phyloP scores from a whole-genome alignment of 768 basidiomycete species.

The Tricholoma matsutake region DNA sequence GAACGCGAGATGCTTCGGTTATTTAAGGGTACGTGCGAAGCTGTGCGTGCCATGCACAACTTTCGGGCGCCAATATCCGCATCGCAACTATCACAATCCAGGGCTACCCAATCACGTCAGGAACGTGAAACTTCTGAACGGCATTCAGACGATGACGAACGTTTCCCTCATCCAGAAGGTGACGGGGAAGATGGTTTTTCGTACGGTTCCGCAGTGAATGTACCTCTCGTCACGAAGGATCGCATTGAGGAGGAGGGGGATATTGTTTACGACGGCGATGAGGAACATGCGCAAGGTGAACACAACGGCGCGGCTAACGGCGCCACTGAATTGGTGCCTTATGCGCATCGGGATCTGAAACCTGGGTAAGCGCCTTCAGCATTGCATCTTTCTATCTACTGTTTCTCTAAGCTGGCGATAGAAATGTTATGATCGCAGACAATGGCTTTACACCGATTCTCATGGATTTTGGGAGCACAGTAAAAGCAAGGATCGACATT shows the following conservation, averaged over 20 bases:
- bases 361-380: slow-evolving; percentile 64
- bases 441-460: slow-evolving; percentile 84
- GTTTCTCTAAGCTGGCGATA: slow-evolving; percentile 26
- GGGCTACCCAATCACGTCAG: slow-evolving; percentile 16
- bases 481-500: slow-evolving; percentile 81
- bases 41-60: slow-evolving; percentile 91
- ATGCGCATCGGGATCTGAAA: slow-evolving; percentile 96
- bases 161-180: slow-evolving; percentile 74
- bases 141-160: slow-evolving; percentile 57
- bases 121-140: slow-evolving; percentile 26
- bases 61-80: slow-evolving; percentile 59
- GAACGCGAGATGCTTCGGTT: slow-evolving; percentile 86
- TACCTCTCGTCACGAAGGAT: slow-evolving; percentile 61
- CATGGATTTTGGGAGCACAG: slow-evolving; percentile 96
- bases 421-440: slow-evolving; percentile 96
- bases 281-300: slow-evolving; percentile 52
- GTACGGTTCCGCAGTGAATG: slow-evolving; percentile 49
- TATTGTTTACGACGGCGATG: slow-evolving; percentile 78
- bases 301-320: slow-evolving; percentile 36
- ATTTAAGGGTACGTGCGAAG: slow-evolving; percentile 93
- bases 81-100: slow-evolving; percentile 14
- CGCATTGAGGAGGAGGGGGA: slow-evolving; percentile 52
- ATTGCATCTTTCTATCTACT: not conserved
- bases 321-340: slow-evolving; percentile 66
- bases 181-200: slow-evolving; percentile 74